A percentile compares a stretch with the other conserved stretches of the same genome.
These are phyloP conservation scores for Pneumocystis canis DNA, from an alignment of 1,139 yeast genomes.

Conservation along the genomic window DNA sequence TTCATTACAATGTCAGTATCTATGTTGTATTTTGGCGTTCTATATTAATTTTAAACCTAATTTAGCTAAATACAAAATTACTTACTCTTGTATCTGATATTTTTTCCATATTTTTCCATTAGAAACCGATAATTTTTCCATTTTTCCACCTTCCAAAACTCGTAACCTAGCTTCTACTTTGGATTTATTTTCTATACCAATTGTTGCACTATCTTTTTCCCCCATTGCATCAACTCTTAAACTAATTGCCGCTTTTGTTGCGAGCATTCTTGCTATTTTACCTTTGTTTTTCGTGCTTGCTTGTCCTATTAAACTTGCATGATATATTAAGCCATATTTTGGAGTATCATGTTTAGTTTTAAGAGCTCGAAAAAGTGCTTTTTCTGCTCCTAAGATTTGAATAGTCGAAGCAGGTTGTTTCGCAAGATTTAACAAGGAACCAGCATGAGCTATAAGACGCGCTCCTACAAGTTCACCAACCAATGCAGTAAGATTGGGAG, in stretches of 20 bases:
- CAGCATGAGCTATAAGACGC: slow-evolving; percentile 93
- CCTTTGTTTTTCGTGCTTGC: slow-evolving; percentile 97
- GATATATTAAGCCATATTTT: slow-evolving; percentile 92
- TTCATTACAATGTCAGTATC: not conserved
- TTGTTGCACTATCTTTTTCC: slow-evolving; percentile 90
- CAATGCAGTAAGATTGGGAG: slow-evolving; percentile 90
- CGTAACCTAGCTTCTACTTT: slow-evolving; percentile 91
- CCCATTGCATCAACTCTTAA: slow-evolving; percentile 92
- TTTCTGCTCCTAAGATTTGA: slow-evolving; percentile 96
- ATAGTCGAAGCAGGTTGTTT: slow-evolving; percentile 98
- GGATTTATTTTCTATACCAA: slow-evolving; percentile 81
- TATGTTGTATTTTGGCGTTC: not conserved
- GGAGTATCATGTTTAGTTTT: slow-evolving; percentile 98
- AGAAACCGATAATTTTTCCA: slow-evolving; percentile 18
- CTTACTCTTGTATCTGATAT: not conserved
- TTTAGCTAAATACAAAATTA: not conserved
- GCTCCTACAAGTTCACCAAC: slow-evolving; percentile 99
- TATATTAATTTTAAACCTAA: not conserved
- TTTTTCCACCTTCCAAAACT: slow-evolving; percentile 78
- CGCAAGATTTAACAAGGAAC: slow-evolving; percentile 87
- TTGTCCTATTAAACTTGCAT: slow-evolving; percentile 90
- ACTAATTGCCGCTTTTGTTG: slow-evolving; percentile 95
- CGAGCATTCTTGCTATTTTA: slow-evolving; percentile 93
- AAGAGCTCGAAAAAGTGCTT: slow-evolving; percentile 94
- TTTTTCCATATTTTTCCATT: slow-evolving; percentile 7